phyloP scores from a whole-genome alignment of 441 rosid species.

The Arabidopsis hybrid region DNA sequence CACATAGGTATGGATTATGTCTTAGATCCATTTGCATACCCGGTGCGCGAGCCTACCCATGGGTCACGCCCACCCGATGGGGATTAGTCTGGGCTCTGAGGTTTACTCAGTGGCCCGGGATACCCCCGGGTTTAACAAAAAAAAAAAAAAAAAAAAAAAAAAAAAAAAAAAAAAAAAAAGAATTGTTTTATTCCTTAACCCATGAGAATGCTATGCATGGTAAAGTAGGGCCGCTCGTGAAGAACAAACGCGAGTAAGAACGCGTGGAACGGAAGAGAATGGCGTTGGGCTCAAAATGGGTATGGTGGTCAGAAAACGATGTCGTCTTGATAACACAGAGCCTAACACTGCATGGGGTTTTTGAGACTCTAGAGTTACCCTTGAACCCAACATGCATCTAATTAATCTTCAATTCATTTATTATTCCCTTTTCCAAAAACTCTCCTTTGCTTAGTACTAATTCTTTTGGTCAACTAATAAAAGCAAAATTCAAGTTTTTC shows the following conservation, averaged over 20 bases:
- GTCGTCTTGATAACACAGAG: slow-evolving; percentile 20
- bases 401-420: slow-evolving; percentile 19
- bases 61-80: no score
- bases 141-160: no score
- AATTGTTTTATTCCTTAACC: slow-evolving; percentile 18
- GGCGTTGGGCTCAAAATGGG: slow-evolving; percentile 46
- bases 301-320: slow-evolving; percentile 33
- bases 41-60: no score
- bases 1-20: no score
- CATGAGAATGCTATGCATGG: slow-evolving; percentile 37
- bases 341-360: slow-evolving; percentile 30
- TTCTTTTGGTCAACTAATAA: slow-evolving; percentile 28
- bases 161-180: no score
- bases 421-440: slow-evolving; percentile 22
- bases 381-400: slow-evolving; percentile 35
- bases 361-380: slow-evolving; percentile 5
- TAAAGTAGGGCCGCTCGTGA: not conserved
- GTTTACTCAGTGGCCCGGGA: no score
- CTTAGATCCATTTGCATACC: no score
- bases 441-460: not conserved
- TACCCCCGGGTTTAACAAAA: no score
- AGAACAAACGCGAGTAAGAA: not conserved
- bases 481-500: slow-evolving; percentile 15
- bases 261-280: slow-evolving; percentile 31
- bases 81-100: no score